A percentile compares a stretch with the other conserved stretches of the same genome.
phyloP scores from a whole-genome alignment of 2,329 filamentous ascomycete species.

The Fusarium continuum region DNA sequence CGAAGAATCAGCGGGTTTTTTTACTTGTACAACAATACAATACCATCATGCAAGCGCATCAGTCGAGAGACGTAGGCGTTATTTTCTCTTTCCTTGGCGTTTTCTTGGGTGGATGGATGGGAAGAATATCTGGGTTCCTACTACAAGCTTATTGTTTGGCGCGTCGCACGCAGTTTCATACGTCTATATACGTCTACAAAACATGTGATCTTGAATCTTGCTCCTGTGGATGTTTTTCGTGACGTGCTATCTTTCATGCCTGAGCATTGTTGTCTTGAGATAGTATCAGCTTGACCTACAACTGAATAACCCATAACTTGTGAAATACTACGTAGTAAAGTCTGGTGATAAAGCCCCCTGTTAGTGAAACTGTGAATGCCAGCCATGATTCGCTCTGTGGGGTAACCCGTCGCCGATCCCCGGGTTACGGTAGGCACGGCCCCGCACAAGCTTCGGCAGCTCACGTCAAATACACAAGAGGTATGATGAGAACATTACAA shows the following conservation, averaged over 20 bases:
- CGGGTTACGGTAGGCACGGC: slow-evolving; percentile 34
- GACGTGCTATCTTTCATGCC: background rate
- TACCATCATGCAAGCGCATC: slow-evolving; percentile 27
- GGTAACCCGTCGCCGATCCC: slow-evolving; percentile 36
- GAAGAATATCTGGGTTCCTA: slow-evolving; percentile 31
- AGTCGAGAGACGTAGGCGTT: slow-evolving; percentile 30
- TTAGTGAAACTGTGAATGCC: slow-evolving; percentile 14
- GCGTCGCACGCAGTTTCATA: slow-evolving; percentile 39
- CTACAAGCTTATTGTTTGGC: slow-evolving; percentile 35
- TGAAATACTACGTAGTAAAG: too few relatives aligned
- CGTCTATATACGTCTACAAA: slow-evolving; percentile 27
- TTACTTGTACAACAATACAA: slow-evolving; percentile 32
- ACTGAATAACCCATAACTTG: background rate
- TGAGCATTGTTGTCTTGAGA: background rate
- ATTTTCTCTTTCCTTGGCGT: slow-evolving; percentile 24
- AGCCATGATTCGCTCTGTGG: slow-evolving; percentile 23
- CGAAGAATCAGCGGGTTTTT: background rate
- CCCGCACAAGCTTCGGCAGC: slow-evolving; percentile 38
- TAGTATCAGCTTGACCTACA: background rate
- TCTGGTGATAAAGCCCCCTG: slow-evolving; percentile 19
- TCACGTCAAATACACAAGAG: slow-evolving; percentile 19
- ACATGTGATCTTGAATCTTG: slow-evolving; percentile 18
- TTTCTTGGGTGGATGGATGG: slow-evolving; percentile 24
- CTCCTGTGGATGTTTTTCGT: background rate
- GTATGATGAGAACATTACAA: slow-evolving; percentile 30